phyloP scores from a whole-genome alignment of 306 rosid species.

The Fragaria ananassa region DNA sequence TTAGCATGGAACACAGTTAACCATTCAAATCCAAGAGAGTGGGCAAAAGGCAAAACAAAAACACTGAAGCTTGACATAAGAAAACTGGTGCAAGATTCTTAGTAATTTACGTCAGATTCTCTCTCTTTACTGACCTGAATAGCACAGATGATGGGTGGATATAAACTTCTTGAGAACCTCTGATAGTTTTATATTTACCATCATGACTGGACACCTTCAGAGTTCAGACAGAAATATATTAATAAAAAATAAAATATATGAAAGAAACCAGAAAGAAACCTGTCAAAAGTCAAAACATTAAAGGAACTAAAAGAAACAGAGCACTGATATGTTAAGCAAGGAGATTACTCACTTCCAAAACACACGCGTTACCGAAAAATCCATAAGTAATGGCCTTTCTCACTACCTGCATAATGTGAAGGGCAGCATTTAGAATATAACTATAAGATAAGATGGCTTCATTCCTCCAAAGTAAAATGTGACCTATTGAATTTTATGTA shows the following conservation, averaged over 20 bases:
- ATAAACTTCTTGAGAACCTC: slow-evolving; percentile 87
- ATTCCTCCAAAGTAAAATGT: neutral
- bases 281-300: neutral
- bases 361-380: slow-evolving; percentile 76
- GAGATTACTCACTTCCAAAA: slow-evolving; percentile 56
- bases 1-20: neutral
- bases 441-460: neutral
- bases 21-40: neutral
- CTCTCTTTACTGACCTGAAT: slow-evolving; percentile 58
- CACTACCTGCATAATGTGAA: slow-evolving; percentile 48
- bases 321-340: neutral
- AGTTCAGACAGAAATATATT: slow-evolving; percentile 32
- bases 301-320: neutral
- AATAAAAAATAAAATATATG: neutral
- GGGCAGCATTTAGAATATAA: neutral
- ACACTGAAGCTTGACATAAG: neutral
- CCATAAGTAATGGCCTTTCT: slow-evolving; percentile 82
- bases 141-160: slow-evolving; percentile 90
- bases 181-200: slow-evolving; percentile 78
- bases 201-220: slow-evolving; percentile 70
- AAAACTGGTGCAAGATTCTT: neutral
- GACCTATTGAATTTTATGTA: neutral
- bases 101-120: neutral
- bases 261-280: neutral
- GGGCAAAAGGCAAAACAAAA: neutral